Evolutionary conservation across 2,329 filamentous ascomycete species (phyloP), one percentile per base, ranked within the genome.

Genomic region (Hymenoscyphus albidus): DNA sequence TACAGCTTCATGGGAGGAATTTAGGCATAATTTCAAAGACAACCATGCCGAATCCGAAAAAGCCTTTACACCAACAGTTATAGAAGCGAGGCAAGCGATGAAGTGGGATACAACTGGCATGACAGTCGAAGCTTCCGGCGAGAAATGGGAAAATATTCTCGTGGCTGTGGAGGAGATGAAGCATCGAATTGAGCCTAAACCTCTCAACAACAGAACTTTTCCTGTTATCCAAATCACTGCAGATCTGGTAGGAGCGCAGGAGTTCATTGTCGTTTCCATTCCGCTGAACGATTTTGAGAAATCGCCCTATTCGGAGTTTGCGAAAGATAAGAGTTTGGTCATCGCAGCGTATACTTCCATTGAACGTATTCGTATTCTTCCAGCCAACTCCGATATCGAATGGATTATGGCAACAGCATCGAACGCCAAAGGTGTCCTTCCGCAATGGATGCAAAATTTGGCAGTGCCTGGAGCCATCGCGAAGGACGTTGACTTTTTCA

Each of bases 361-460:
- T 1, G 90, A 93, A 78, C 78, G 84, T 57, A 77, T 89, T 40
- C 62, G 73, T 59, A 56, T 73, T 48, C 48, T 74, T 27, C 69
- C 71, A 5, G 70, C 63, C 4, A 73, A 70, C n/a, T 77, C 78
- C 0, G 74, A 77, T 18, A 80, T 91, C 58, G 87, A 89, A 75
- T 95, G 91, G 91, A 79, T 88, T 64, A 93, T 94, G 89, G 89
- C 86, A 9, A 93, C 90, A 10, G 84, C 87, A 12, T 89, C 87
- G 65, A 85, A 93, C 74, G 90, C 90, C 0, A 81, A 82, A 62
- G 91, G 91, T 0, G 76, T 82, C 35, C 72, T 93, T 63, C 91
- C 91, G 0, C 79, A 82, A 74, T 87, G 81, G 79, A 74, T 89
- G 69, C 90, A 93, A 79, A 87, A 85, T 67, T 71, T 84, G 74